Conservation (phyloP, 164 flowering plant species). For the grape (Vitis vinifera) region DNA sequence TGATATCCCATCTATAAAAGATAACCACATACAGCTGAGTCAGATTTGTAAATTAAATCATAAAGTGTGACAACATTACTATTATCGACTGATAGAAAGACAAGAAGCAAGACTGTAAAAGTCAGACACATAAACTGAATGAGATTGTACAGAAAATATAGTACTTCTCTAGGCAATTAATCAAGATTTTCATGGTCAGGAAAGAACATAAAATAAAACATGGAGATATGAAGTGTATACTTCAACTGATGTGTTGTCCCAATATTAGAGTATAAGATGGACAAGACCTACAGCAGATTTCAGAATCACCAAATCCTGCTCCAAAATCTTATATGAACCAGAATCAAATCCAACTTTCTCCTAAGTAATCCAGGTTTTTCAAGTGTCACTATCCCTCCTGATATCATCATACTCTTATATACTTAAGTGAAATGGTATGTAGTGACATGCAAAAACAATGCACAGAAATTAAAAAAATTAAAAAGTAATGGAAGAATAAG, state of each 20-base stretch:
- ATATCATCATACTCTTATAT: too few relatives aligned
- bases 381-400: too few relatives aligned
- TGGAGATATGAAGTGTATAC: neutral
- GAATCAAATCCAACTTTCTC: too few relatives aligned
- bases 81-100: neutral
- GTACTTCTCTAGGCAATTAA: neutral
- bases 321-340: neutral
- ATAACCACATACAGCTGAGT: neutral
- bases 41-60: neutral
- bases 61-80: neutral
- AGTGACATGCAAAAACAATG: too few relatives aligned
- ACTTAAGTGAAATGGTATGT: too few relatives aligned
- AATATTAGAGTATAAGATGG: neutral
- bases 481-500: too few relatives aligned
- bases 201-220: neutral
- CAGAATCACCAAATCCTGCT: neutral
- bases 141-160: too few relatives aligned
- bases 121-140: too few relatives aligned
- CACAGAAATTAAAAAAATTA: too few relatives aligned
- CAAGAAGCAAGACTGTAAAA: neutral
- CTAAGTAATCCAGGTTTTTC: too few relatives aligned
- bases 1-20: conserved; percentile 89
- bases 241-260: neutral
- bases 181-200: neutral
- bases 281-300: neutral